A percentile compares a stretch with the other conserved stretches of the same genome.
phyloP scores from a whole-genome alignment of 2,329 filamentous ascomycete genomes.

The Fusarium sp. region DNA sequence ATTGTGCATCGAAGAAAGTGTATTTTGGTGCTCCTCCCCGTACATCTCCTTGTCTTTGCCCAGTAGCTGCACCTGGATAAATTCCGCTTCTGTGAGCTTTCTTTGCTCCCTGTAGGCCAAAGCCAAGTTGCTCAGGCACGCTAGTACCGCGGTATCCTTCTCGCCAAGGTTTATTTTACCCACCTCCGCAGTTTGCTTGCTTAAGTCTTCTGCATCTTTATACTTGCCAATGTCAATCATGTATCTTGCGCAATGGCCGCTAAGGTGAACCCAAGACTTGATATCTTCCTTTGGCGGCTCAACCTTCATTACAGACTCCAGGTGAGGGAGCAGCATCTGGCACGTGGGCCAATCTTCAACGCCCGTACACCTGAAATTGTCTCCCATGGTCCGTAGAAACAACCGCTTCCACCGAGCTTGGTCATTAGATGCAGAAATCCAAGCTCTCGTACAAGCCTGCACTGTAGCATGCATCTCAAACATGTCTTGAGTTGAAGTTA shows the following conservation, averaged over 20 bases:
- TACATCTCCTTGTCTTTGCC: neutral
- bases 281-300: neutral
- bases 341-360: slow-evolving; percentile 11
- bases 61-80: too few relatives aligned
- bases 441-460: neutral
- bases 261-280: neutral
- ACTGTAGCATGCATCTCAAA: slow-evolving; percentile 18
- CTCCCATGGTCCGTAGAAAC: neutral
- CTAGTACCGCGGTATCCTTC: too few relatives aligned
- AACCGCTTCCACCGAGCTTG: neutral
- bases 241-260: neutral
- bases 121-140: too few relatives aligned
- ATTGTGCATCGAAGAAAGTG: neutral
- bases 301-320: neutral
- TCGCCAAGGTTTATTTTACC: neutral
- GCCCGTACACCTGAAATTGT: neutral
- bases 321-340: slow-evolving; percentile 9
- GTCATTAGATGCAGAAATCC: neutral
- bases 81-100: too few relatives aligned
- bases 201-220: neutral
- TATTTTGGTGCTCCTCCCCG: neutral
- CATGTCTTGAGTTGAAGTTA: neutral
- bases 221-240: neutral
- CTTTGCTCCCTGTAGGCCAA: too few relatives aligned
- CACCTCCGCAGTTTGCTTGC: neutral